These are phyloP conservation scores for Sonneratia alba DNA, from an alignment of 345 rosid genomes.

Conservation along the genomic window DNA sequence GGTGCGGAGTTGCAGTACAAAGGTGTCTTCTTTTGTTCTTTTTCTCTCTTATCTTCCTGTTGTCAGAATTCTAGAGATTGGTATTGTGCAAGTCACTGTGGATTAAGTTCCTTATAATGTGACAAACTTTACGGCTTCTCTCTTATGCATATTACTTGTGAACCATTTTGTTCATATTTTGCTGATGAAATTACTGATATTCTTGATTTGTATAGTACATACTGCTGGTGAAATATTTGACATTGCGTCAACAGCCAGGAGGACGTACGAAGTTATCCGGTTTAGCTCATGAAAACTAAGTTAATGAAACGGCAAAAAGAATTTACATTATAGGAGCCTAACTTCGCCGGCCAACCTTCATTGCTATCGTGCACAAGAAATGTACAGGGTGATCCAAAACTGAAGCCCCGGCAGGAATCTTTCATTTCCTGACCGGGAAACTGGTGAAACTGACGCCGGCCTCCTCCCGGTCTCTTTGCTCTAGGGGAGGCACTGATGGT, in stretches of 20 bases:
- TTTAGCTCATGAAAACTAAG: not conserved
- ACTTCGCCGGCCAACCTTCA: not conserved
- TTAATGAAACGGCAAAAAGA: not conserved
- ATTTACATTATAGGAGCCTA: not conserved
- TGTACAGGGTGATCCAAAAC: not conserved
- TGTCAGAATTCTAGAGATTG: constrained; percentile 7
- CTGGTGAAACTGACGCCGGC: not conserved
- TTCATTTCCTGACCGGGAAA: not conserved
- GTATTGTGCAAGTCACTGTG: not conserved
- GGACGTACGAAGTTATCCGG: too few species aligned
- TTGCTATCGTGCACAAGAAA: not conserved
- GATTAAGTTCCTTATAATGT: not conserved
- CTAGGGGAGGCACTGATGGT: not conserved
- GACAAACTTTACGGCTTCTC: not conserved
- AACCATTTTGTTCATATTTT: not conserved
- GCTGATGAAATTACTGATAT: not conserved
- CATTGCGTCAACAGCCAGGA: too few species aligned
- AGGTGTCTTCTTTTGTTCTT: constrained; percentile 1
- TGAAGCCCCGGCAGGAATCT: not conserved
- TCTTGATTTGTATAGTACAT: not conserved
- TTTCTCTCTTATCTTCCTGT: not conserved
- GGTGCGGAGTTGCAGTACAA: not conserved
- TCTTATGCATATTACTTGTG: not conserved
- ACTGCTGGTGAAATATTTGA: not conserved
- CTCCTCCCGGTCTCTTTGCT: not conserved